phyloP scores from a whole-genome alignment of 768 basidiomycete genomes.

The Pholiota microspora region DNA sequence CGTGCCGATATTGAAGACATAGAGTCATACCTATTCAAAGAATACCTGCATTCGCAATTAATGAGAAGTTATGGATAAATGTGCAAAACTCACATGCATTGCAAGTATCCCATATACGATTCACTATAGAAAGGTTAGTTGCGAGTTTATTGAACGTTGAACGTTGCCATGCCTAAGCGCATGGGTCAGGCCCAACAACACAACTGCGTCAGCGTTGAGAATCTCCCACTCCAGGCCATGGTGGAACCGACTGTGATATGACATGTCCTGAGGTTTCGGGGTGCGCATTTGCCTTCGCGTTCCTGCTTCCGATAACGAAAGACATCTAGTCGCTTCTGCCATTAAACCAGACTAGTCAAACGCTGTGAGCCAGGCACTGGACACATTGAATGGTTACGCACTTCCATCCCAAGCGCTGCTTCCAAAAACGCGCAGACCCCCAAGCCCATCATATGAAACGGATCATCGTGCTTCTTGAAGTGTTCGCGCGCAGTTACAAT shows the following conservation, averaged over 20 bases:
- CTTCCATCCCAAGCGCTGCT: slow-evolving; percentile 83
- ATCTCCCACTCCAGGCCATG: slow-evolving; percentile 78
- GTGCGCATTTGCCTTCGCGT: slow-evolving; percentile 49
- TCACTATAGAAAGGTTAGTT: slow-evolving; percentile 44
- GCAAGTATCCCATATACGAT: slow-evolving; percentile 75
- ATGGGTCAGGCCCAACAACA: slow-evolving; percentile 68
- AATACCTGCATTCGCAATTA: slow-evolving; percentile 28
- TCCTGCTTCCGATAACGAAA: slow-evolving; percentile 59
- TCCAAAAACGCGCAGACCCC: slow-evolving; percentile 75
- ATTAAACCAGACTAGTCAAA: slow-evolving; percentile 51
- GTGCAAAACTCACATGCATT: slow-evolving; percentile 58
- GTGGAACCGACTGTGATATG: slow-evolving; percentile 41
- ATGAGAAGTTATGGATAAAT: slow-evolving; percentile 1
- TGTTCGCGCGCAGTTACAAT: slow-evolving; percentile 49
- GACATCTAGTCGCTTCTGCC: slow-evolving; percentile 55
- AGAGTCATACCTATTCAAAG: slow-evolving; percentile 36
- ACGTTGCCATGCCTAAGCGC: slow-evolving; percentile 55
- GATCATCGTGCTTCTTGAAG: slow-evolving; percentile 52
- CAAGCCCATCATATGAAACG: slow-evolving; percentile 71
- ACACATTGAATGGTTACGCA: slow-evolving; percentile 21
- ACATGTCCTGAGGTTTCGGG: slow-evolving; percentile 28
- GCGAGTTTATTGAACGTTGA: neutral
- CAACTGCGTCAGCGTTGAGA: slow-evolving; percentile 67
- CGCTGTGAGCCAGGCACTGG: too few relatives aligned
- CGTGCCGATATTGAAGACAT: neutral